These are phyloP conservation scores for Berkeleyomyces basicola DNA, from an alignment of 2,329 filamentous ascomycete species.

Conservation along the genomic window DNA sequence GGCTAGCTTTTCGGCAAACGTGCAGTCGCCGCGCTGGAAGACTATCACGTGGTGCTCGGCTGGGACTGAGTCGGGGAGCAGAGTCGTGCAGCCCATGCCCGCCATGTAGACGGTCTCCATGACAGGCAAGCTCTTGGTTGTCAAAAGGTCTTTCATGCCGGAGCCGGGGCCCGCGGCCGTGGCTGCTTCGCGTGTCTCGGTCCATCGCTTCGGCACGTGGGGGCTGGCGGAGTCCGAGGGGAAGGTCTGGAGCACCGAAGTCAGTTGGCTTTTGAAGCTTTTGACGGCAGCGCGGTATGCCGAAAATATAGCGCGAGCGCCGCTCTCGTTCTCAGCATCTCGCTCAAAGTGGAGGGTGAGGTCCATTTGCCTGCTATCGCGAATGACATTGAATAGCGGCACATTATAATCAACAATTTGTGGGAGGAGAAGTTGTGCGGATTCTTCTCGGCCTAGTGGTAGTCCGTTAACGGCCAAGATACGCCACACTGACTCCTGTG, in stretches of 20 bases:
- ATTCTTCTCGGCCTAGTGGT: constrained; percentile 72
- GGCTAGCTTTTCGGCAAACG: constrained; percentile 64
- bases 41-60: constrained; percentile 60
- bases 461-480: constrained; percentile 71
- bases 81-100: constrained; percentile 47
- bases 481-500: constrained; percentile 33
- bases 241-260: constrained; percentile 13
- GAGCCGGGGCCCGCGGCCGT: constrained; percentile 30
- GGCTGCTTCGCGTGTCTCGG: constrained; percentile 5
- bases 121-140: constrained; percentile 23
- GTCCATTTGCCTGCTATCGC: constrained; percentile 57
- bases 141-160: constrained; percentile 46
- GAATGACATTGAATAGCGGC: constrained; percentile 65
- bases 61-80: constrained; percentile 33
- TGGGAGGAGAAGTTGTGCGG: constrained; percentile 61
- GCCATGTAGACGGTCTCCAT: constrained; percentile 47
- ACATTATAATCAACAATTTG: constrained; percentile 63
- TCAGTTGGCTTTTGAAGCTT: constrained; percentile 13
- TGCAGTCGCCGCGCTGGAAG: constrained; percentile 67
- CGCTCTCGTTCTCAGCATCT: constrained; percentile 9
- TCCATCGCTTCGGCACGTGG: constrained; percentile 4
- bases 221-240: constrained; percentile 5
- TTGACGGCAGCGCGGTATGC: constrained; percentile 15
- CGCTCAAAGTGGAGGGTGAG: constrained; percentile 39
- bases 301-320: constrained; percentile 11